phyloP scores from a whole-genome alignment of 176 grass and related monocot genomes.

The Phragmites australis region DNA sequence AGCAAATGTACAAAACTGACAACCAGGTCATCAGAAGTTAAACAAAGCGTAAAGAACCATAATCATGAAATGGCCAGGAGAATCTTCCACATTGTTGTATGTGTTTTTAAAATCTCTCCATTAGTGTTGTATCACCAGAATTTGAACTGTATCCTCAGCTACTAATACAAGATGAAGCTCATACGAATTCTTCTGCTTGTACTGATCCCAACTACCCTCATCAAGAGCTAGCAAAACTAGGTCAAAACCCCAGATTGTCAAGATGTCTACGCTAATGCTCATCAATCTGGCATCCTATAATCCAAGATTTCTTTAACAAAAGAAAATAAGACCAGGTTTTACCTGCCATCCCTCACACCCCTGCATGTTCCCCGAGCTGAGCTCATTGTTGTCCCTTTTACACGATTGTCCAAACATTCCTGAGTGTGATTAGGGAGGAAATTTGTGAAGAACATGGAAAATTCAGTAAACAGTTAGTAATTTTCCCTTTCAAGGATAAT shows the following conservation, averaged over 20 bases:
- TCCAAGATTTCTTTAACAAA: not conserved
- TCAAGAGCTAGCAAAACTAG: constrained; percentile 3
- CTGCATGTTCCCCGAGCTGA: constrained; percentile 77
- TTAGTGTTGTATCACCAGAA: constrained; percentile 29
- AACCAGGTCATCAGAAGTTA: constrained; percentile 18
- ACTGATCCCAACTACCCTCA: not conserved
- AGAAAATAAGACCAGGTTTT: not conserved
- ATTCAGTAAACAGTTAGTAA: not conserved
- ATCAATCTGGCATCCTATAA: not conserved
- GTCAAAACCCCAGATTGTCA: constrained; percentile 12
- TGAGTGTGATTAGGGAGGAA: not conserved
- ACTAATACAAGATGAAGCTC: not conserved
- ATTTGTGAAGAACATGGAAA: not conserved
- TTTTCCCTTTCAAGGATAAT: not conserved
- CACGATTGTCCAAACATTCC: not conserved
- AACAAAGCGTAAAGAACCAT: constrained; percentile 2
- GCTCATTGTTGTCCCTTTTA: constrained; percentile 52
- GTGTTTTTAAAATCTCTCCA: not conserved
- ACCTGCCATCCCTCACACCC: constrained; percentile 92
- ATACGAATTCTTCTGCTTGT: not conserved
- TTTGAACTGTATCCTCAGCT: constrained; percentile 13
- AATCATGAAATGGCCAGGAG: not conserved
- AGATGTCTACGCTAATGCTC: not conserved
- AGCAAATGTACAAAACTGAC: not conserved
- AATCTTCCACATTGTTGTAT: constrained; percentile 25